Evolutionary conservation across 495 filamentous ascomycete genomes (phyloP).

Genomic region (Hypoxylon perforatum): DNA sequence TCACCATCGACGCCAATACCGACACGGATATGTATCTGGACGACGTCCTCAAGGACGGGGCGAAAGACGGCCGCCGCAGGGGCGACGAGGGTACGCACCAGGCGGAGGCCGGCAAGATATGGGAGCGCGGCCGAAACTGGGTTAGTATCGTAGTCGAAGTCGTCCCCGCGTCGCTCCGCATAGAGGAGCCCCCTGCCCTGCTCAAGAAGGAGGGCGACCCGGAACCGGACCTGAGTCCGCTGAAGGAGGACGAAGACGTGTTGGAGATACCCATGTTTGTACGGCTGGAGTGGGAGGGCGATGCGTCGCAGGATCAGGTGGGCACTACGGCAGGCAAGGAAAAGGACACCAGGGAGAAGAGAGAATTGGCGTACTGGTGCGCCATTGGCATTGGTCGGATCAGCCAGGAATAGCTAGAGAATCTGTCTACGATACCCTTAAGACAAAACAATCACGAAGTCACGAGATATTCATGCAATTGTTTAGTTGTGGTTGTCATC

Average conservation of each 20-base stretch:
- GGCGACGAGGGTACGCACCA: constrained; percentile 60
- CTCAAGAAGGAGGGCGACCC: constrained; percentile 40
- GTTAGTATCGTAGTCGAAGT: constrained; percentile 92
- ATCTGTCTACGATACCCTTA: constrained; percentile 48
- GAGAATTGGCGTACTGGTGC: constrained; percentile 94
- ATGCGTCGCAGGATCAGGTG: constrained; percentile 74
- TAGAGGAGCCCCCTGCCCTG: constrained; percentile 37
- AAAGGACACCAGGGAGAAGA: constrained; percentile 61
- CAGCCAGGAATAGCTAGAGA: constrained; percentile 46
- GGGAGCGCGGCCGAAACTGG: constrained; percentile 95
- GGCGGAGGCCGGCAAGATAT: constrained; percentile 92
- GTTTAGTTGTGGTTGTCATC: constrained; percentile 29
- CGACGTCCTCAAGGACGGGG: constrained; percentile 75
- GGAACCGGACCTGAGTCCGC: constrained; percentile 44
- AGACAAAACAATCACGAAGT: background rate
- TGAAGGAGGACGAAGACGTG: constrained; percentile 84
- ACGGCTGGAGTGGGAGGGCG: constrained; percentile 89
- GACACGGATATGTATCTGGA: constrained; percentile 83
- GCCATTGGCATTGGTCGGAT: constrained; percentile 90
- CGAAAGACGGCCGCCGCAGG: constrained; percentile 52
- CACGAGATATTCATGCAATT: constrained; percentile 8
- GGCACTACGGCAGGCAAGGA: constrained; percentile 50
- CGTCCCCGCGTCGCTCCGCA: constrained; percentile 70
- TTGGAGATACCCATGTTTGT: constrained; percentile 96
- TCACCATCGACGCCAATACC: constrained; percentile 93